phyloP scores from a whole-genome alignment of 768 basidiomycete genomes.

The Tulasnella sp. region DNA sequence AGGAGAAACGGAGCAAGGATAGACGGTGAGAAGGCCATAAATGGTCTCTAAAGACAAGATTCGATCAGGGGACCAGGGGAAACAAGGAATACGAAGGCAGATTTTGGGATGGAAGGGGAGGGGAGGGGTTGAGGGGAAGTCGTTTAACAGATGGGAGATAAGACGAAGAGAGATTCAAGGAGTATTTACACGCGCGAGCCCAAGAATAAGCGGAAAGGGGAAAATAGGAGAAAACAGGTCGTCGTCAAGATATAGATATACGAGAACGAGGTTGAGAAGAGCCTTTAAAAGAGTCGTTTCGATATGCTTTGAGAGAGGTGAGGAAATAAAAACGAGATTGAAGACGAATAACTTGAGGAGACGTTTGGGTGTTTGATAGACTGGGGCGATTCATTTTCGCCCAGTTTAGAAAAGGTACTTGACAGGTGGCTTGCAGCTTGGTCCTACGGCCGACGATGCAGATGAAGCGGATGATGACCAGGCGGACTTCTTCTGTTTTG shows the following conservation, averaged over 20 bases:
- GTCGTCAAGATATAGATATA: constrained; percentile 3
- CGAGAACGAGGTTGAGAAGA: not conserved
- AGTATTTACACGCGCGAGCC: not conserved
- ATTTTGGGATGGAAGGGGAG: not conserved
- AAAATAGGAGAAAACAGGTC: too few species aligned
- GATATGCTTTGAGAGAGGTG: not conserved
- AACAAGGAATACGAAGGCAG: not conserved
- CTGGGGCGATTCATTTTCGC: not conserved
- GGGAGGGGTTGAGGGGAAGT: not conserved
- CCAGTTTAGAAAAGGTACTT: constrained; percentile 23
- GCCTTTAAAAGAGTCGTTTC: not conserved
- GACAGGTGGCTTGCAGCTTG: not conserved
- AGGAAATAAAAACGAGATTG: not conserved
- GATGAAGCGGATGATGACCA: not conserved
- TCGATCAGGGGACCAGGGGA: not conserved
- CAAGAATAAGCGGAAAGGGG: not conserved
- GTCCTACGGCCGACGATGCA: not conserved
- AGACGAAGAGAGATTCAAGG: not conserved
- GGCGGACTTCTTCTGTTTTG: not conserved
- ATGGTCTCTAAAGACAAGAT: not conserved
- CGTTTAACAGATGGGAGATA: not conserved
- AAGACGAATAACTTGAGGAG: constrained; percentile 9
- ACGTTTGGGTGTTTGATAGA: not conserved
- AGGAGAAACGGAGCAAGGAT: not conserved
- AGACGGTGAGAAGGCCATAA: not conserved